Base-by-base conservation (phyloP, 306 rosid species). In the Sicyos baderoa region DNA sequence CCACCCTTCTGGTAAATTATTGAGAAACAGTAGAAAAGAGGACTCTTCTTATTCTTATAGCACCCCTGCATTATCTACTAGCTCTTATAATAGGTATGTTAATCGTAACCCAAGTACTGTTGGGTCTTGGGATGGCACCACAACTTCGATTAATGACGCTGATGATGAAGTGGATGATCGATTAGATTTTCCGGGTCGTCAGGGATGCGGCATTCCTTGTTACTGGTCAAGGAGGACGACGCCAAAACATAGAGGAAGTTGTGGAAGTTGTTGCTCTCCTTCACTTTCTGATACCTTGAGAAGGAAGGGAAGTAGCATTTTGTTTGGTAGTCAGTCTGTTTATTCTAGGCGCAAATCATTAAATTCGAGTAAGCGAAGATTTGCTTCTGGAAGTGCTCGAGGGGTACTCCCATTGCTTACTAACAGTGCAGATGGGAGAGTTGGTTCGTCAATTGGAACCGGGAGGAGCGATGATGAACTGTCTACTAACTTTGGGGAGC, bases 161-260 rank as follows among this genome's bases (percentile, higher is more conserved):
- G 92, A 86, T 42, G 91, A 90, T 69, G 97, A 84, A 74, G 81
- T 86, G 71, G 96, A 86, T 54, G 91, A 86, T 60, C 85, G 48
- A 49, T 83, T 90, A 79, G 91, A 85, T 75, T 76, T 90, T 78
- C 91, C 90, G 0, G 88, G 87, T 32, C 87, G 90, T 60, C 91
- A 87, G 63, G 97, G 97, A 59, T 93, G 99, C 73, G 99, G 99
- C 11, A 93, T 93, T 80, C 91, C 97, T 77, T 90, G 99, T 57
- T 93, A 88, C 62, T 90, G 99, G 99, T 84, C 99, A 0, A 90
- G 80, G 82, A 86, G 91, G 78, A 87, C 35, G 4, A 29, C 91
- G 0, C 95, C 87, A 0, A 93, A 82, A 57, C 88, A 84, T 51
- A 82, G 85, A 65, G 87, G 88, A 0, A 58, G 75, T 54, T 85